phyloP scores from a whole-genome alignment of 441 rosid genomes.

The Metrosideros polymorpha region DNA sequence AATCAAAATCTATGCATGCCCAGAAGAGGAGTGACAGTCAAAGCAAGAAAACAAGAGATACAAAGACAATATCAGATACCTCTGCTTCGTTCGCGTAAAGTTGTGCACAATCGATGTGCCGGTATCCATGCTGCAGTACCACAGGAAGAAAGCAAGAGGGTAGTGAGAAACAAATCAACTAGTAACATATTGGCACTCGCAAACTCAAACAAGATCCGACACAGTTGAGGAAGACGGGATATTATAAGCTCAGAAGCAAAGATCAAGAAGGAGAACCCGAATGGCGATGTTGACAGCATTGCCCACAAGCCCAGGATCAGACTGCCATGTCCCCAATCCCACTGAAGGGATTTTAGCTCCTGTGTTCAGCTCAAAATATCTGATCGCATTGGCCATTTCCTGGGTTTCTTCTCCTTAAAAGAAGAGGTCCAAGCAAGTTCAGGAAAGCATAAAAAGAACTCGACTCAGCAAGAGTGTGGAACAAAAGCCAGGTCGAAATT shows the following conservation, averaged over 20 bases:
- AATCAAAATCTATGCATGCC: not conserved
- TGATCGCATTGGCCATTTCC: not conserved
- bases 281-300: slow-evolving; percentile 3
- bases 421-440: not conserved
- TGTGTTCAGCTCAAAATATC: slow-evolving; percentile 6
- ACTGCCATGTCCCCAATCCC: slow-evolving; percentile 10
- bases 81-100: slow-evolving; percentile 2
- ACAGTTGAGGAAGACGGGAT: not conserved
- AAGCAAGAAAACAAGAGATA: not conserved
- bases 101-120: slow-evolving; percentile 10
- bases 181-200: not conserved
- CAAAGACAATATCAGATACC: not conserved
- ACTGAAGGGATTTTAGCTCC: slow-evolving; percentile 12
- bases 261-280: not conserved
- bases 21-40: not conserved
- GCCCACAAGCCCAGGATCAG: slow-evolving; percentile 3
- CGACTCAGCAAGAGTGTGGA: not conserved
- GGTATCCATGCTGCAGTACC: not conserved
- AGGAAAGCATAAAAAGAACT: not conserved
- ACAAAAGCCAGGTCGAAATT: not conserved
- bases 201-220: not conserved
- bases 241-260: not conserved
- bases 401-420: not conserved
- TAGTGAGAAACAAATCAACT: not conserved
- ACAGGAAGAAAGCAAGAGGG: not conserved